Percentiles rank a stretch among this genome's conserved stretches.
Evolutionary conservation across 345 rosid species (phyloP).

Genomic region (Moricandia moricandioides): DNA sequence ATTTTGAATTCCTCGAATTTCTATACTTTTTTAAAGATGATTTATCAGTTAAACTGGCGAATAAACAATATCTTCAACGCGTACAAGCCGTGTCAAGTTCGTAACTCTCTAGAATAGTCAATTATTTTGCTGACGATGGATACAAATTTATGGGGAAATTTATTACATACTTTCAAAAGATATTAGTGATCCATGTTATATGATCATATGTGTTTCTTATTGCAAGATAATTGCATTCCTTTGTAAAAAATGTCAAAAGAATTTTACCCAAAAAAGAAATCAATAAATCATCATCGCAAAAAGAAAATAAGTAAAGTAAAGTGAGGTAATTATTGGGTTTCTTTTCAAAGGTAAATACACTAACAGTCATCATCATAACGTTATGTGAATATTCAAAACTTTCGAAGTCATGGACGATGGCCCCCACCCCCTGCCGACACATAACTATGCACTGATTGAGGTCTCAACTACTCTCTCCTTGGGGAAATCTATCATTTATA

Average conservation of each 20-base stretch:
- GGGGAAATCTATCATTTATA: background rate
- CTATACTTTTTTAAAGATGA: background rate
- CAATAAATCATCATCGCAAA: background rate
- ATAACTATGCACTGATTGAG: background rate
- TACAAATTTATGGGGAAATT: background rate
- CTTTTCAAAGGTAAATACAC: background rate
- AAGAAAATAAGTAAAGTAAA: background rate
- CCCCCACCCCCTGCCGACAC: constrained; percentile 5
- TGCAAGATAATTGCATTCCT: background rate
- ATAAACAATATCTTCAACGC: background rate
- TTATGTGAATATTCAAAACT: background rate
- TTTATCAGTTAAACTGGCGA: background rate
- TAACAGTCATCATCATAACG: background rate
- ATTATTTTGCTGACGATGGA: background rate
- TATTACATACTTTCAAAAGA: background rate
- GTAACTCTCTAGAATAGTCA: background rate
- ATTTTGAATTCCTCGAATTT: background rate
- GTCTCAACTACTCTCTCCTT: background rate
- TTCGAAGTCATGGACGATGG: background rate
- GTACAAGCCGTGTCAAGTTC: background rate
- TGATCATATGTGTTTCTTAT: background rate
- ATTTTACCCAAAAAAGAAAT: too few species aligned
- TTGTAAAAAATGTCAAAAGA: background rate
- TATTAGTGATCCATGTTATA: background rate
- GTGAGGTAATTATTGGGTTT: background rate